phyloP scores from a whole-genome alignment of 2,329 filamentous ascomycete species.

The Lithohypha guttulata region DNA sequence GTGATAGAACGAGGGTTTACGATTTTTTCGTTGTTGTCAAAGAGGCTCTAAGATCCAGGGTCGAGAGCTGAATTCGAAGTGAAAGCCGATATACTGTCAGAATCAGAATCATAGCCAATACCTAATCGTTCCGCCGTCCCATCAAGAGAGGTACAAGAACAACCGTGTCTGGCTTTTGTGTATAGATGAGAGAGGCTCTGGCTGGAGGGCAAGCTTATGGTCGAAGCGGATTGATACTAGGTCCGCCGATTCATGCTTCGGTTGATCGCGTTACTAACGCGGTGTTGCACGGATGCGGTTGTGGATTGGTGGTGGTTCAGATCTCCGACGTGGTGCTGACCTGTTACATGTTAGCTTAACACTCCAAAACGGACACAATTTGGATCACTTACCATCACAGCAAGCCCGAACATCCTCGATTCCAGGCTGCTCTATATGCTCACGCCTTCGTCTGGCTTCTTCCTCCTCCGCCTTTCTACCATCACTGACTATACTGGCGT shows the following conservation, averaged over 20 bases:
- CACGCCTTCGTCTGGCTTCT: constrained; percentile 54
- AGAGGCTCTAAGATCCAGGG: no score
- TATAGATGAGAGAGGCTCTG: neutral
- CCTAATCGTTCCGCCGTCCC: neutral
- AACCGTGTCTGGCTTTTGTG: neutral
- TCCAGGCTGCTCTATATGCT: constrained; percentile 61
- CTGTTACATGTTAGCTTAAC: constrained; percentile 9
- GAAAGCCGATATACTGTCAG: no score
- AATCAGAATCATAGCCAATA: neutral
- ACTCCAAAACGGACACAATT: neutral
- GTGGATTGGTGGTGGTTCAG: constrained; percentile 16
- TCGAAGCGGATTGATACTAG: constrained; percentile 1
- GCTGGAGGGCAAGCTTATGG: neutral
- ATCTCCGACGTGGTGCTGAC: constrained; percentile 21
- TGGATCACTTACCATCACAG: constrained; percentile 64
- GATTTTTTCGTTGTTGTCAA: no score
- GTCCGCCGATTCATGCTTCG: constrained; percentile 14
- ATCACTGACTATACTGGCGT: constrained; percentile 28
- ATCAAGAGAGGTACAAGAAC: neutral
- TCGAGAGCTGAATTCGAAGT: no score
- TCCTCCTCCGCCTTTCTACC: constrained; percentile 62
- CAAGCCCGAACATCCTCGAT: constrained; percentile 94
- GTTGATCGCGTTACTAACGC: constrained; percentile 7
- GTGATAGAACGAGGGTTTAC: no score
- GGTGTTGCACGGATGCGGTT: constrained; percentile 9